Evolutionary conservation across 768 basidiomycete species (phyloP).

Genomic region (Lyophyllum decastes): DNA sequence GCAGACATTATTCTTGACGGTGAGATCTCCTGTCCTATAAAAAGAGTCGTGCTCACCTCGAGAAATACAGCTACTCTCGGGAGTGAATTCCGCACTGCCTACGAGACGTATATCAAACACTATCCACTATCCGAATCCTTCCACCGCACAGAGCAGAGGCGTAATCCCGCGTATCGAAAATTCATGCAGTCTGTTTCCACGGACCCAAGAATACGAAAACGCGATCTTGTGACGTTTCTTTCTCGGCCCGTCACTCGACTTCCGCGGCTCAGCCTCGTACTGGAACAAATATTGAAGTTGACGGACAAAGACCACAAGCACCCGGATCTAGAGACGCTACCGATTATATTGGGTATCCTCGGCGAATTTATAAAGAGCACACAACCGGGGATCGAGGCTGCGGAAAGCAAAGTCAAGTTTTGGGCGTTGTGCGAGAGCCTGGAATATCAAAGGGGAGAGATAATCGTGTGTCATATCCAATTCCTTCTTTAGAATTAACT

Average conservation of each 20-base stretch:
- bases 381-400: constrained; percentile 89
- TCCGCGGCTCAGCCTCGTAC: constrained; percentile 72
- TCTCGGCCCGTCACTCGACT: constrained; percentile 89
- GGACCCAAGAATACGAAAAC: constrained; percentile 69
- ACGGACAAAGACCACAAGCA: constrained; percentile 70
- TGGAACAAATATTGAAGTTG: constrained; percentile 68
- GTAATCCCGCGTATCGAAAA: constrained; percentile 64
- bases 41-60: constrained; percentile 1
- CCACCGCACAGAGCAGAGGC: constrained; percentile 74
- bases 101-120: constrained; percentile 85
- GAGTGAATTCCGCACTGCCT: constrained; percentile 58
- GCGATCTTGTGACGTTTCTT: constrained; percentile 80
- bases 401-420: constrained; percentile 87
- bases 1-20: constrained; percentile 86
- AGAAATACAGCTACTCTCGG: constrained; percentile 38
- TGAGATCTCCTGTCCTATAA: constrained; percentile 29
- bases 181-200: constrained; percentile 65
- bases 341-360: constrained; percentile 68
- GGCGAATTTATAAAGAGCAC: constrained; percentile 79
- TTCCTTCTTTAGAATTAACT: not conserved
- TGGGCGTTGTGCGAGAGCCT: constrained; percentile 80
- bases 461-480: constrained; percentile 58
- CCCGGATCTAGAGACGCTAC: constrained; percentile 76
- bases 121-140: constrained; percentile 85
- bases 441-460: constrained; percentile 74